phyloP scores from a whole-genome alignment of 345 rosid genomes.

The Corymbia maculata region DNA sequence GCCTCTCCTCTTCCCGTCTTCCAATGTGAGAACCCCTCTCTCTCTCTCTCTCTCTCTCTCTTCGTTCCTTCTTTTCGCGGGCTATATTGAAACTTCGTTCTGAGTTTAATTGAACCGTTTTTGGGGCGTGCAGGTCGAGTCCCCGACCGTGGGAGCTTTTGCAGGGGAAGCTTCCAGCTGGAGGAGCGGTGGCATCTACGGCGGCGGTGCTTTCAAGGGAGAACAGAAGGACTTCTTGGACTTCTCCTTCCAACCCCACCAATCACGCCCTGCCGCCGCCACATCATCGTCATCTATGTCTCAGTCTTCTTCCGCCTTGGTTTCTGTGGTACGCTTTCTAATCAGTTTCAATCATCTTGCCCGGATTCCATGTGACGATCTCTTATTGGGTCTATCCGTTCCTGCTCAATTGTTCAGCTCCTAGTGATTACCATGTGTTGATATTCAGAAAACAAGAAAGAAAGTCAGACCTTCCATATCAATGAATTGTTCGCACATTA shows the following conservation, averaged over 20 bases:
- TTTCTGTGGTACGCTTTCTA: conserved; percentile 22
- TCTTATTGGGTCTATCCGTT: background rate
- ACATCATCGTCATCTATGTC: conserved; percentile 15
- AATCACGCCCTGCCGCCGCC: conserved; percentile 14
- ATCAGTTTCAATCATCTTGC: background rate
- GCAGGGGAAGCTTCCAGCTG: conserved; percentile 29
- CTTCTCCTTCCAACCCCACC: conserved; percentile 67
- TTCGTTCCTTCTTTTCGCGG: background rate
- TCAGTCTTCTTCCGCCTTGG: conserved; percentile 10
- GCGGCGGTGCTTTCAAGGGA: conserved; percentile 9
- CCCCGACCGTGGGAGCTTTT: conserved; percentile 77
- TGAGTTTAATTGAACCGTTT: background rate
- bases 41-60: background rate
- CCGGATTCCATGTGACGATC: background rate
- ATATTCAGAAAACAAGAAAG: too few relatives aligned
- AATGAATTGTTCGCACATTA: background rate
- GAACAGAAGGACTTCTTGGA: conserved; percentile 36
- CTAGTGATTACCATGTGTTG: background rate
- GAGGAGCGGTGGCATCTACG: conserved; percentile 15
- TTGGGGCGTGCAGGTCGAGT: conserved; percentile 34
- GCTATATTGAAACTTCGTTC: background rate
- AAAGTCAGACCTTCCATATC: too few relatives aligned
- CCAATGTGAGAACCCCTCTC: conserved; percentile 32
- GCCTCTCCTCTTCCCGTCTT: conserved; percentile 57
- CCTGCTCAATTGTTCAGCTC: background rate